Base-by-base conservation (phyloP, 2,329 filamentous ascomycete genomes). In the Gaeumannomyces tritici region DNA sequence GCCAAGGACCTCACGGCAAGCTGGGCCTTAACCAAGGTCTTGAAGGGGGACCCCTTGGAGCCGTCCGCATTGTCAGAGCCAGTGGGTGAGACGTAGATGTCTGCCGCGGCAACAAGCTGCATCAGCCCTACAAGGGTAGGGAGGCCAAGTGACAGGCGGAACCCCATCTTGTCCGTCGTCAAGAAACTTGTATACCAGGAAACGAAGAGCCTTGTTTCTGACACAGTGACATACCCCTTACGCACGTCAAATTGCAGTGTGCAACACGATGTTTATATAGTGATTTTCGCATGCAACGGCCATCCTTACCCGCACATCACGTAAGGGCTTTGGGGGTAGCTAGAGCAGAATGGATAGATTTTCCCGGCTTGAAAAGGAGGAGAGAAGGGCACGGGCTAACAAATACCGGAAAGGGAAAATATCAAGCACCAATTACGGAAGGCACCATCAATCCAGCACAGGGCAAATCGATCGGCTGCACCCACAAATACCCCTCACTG, bases 61-160 rank as follows among this genome's bases (percentile, higher is more conserved):
- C 61, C 63, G 42, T 24, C 58, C 57, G 51, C 59, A 42, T 4
- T 62, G 63, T 64, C 63, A 26, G 57, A 26, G 51, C 63, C 63
- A 8, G n/a, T 26, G 26, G 63, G 61, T 18, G 63, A 64, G 57
- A 64, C 63, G 18, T 59, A 62, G 58, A 64, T 26, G 21, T 62
- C 61, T 12, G 55, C 55, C 26, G 55, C 55, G 12, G 42, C 42
- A 24, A 13, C 42, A 4, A 51, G 42, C 42, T 24, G 42, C 6
- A 7, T 21, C n/a, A 51, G 21, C 21, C 2, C 42, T 11, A 9
- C 42, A 13, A 51, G 42, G 4, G 21, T 7, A 4, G 7, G n/a
- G 42, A 42, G 3, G 15, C 15, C 13, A 42, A 42, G 35, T 18
- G 42, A 51, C 42, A 9, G 11, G n/a, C 18, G n/a, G 42, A 51